phyloP scores from a whole-genome alignment of 768 basidiomycete species.

The Rhodotorula babjevae region DNA sequence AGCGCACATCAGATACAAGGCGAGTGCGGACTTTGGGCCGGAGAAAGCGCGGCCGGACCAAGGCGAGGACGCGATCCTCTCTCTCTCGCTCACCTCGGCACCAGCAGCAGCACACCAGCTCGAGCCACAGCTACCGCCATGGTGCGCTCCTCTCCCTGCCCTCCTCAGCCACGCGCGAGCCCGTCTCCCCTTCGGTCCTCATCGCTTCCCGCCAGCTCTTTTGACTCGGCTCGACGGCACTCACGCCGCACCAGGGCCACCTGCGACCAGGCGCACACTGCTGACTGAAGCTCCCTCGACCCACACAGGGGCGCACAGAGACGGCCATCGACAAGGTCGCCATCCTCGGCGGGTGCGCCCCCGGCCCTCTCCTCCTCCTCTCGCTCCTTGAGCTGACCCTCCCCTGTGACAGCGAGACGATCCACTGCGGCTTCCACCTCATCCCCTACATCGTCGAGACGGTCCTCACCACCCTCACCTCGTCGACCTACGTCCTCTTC shows the following conservation, averaged over 20 bases:
- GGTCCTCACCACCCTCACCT: conserved; percentile 34
- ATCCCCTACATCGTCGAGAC: conserved; percentile 65
- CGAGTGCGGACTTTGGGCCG: too few species aligned
- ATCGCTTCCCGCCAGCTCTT: too few species aligned
- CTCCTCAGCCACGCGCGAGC: too few species aligned
- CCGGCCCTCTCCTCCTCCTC: background rate
- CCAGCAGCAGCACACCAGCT: too few species aligned
- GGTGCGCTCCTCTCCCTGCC: background rate
- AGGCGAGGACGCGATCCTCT: too few species aligned
- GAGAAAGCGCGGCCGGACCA: too few species aligned
- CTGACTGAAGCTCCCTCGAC: background rate
- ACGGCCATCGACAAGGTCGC: conserved; percentile 35
- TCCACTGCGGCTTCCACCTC: conserved; percentile 91
- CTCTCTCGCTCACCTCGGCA: too few species aligned
- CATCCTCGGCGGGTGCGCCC: conserved; percentile 26
- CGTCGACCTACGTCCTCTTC: conserved; percentile 68
- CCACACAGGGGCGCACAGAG: conserved; percentile 22
- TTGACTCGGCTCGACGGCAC: background rate
- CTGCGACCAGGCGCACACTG: rapidly evolving
- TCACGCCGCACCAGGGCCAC: too few species aligned
- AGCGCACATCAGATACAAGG: too few species aligned
- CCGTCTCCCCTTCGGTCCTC: background rate
- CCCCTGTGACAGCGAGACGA: conserved; percentile 59
- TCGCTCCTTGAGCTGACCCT: too few species aligned
- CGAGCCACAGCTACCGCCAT: background rate